Percentiles rank a stretch among this genome's conserved stretches.
Evolutionary conservation across 1,139 yeast genomes (phyloP).

Genomic region (Yamadazyma jaroonii): DNA sequence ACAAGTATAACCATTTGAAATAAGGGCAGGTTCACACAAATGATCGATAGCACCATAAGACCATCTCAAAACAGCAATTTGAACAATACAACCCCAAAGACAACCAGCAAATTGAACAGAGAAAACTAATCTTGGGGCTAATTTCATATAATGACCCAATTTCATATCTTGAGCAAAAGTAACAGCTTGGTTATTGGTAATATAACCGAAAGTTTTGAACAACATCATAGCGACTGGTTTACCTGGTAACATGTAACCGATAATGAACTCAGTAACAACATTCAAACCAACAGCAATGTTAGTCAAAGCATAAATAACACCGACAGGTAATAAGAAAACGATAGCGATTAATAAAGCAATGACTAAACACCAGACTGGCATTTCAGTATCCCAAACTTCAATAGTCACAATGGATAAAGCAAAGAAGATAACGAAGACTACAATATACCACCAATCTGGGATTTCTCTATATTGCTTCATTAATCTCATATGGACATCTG

Average conservation of each 20-base stretch:
- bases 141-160: conserved; percentile 54
- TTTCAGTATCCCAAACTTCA: conserved; percentile 42
- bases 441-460: conserved; percentile 66
- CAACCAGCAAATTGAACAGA: conserved; percentile 46
- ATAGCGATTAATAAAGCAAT: conserved; percentile 41
- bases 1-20: conserved; percentile 40
- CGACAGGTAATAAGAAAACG: conserved; percentile 42
- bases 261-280: conserved; percentile 43
- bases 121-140: conserved; percentile 44
- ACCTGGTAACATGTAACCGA: conserved; percentile 49
- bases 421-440: conserved; percentile 43
- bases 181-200: conserved; percentile 55
- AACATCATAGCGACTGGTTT: conserved; percentile 48
- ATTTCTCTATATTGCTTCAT: conserved; percentile 58
- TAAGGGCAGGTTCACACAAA: conserved; percentile 44
- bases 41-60: conserved; percentile 40
- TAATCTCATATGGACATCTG: conserved; percentile 59
- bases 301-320: conserved; percentile 39
- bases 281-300: conserved; percentile 47
- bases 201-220: conserved; percentile 47
- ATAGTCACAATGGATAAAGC: conserved; percentile 39
- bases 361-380: conserved; percentile 39
- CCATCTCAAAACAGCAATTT: conserved; percentile 46
- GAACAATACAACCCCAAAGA: conserved; percentile 44
- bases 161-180: conserved; percentile 53